These are phyloP conservation scores for Viola pubescens DNA, from an alignment of 441 rosid species.

Conservation along the genomic window DNA sequence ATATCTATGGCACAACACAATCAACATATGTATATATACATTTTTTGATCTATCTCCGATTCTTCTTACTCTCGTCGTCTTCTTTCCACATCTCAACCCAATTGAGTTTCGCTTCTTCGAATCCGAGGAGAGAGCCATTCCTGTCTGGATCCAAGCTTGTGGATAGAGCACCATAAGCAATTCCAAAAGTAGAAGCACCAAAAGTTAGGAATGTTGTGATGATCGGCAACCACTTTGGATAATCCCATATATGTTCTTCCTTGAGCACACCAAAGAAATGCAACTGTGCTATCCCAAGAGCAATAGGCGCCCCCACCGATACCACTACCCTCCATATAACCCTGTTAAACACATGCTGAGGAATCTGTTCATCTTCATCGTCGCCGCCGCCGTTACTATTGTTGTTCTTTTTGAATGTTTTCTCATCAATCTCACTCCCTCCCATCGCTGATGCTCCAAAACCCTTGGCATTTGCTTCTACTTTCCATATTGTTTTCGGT, in stretches of 20 bases:
- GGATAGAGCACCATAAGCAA: conserved; percentile 72
- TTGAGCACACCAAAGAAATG: conserved; percentile 33
- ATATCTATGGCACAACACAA: no score
- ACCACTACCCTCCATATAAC: conserved; percentile 38
- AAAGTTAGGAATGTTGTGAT: conserved; percentile 44
- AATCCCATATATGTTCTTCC: conserved; percentile 49
- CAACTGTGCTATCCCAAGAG: conserved; percentile 41
- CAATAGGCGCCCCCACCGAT: conserved; percentile 55
- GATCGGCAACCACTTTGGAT: conserved; percentile 57
- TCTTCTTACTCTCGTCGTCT: conserved; percentile 22
- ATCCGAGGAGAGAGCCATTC: conserved; percentile 52
- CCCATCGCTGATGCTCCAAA: conserved; percentile 21
- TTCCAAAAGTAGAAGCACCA: conserved; percentile 56
- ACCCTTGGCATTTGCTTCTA: conserved; percentile 48
- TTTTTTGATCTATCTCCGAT: no score
- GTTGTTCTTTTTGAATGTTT: conserved; percentile 4
- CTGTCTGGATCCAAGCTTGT: conserved; percentile 51
- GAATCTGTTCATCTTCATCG: conserved; percentile 42
- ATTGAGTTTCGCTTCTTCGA: conserved; percentile 51
- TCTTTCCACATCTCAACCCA: conserved; percentile 84
- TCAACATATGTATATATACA: no score
- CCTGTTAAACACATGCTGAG: conserved; percentile 53
- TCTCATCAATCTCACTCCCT: conserved; percentile 9
- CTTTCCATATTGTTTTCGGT: conserved; percentile 19
- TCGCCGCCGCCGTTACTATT: conserved; percentile 24